A percentile compares a stretch with the other conserved stretches of the same genome.
phyloP scores from a whole-genome alignment of 2,329 filamentous ascomycete genomes.

The Ophiostoma tasmaniense region DNA sequence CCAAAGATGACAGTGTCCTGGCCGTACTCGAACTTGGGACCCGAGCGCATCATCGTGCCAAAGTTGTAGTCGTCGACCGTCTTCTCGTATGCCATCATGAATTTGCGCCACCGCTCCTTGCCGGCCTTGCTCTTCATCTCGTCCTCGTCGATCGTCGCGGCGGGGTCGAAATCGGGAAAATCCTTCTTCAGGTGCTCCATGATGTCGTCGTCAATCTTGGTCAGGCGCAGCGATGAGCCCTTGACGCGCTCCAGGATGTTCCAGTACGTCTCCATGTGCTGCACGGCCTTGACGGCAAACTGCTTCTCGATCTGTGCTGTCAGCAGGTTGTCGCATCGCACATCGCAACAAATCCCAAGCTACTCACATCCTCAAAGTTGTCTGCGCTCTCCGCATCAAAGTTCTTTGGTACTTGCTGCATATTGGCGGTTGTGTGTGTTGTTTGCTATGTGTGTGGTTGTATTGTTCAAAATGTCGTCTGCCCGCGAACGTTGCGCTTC shows the following conservation, averaged over 20 bases:
- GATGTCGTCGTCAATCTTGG: constrained; percentile 92
- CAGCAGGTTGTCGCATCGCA: not conserved
- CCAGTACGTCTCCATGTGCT: constrained; percentile 98
- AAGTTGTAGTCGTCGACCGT: constrained; percentile 97
- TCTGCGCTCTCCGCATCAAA: constrained; percentile 50
- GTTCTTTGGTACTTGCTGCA: constrained; percentile 39
- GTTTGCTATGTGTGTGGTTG: not conserved
- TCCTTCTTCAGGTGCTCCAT: constrained; percentile 76
- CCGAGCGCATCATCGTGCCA: constrained; percentile 80
- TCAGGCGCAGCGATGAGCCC: constrained; percentile 82
- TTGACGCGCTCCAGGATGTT: constrained; percentile 82
- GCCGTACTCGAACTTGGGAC: constrained; percentile 74
- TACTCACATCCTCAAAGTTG: constrained; percentile 48
- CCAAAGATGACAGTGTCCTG: constrained; percentile 88
- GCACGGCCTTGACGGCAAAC: constrained; percentile 94
- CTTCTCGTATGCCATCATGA: constrained; percentile 90
- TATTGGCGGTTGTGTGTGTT: constrained; percentile 21
- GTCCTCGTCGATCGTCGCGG: constrained; percentile 74
- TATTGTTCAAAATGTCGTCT: not conserved
- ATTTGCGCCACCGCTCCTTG: constrained; percentile 91
- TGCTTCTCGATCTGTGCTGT: constrained; percentile 90
- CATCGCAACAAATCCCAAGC: not conserved
- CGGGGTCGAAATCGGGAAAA: constrained; percentile 88
- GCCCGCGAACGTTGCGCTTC: not conserved
- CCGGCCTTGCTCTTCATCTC: constrained; percentile 95